phyloP scores from a whole-genome alignment of 441 rosid species.

The Syzygium malaccense region DNA sequence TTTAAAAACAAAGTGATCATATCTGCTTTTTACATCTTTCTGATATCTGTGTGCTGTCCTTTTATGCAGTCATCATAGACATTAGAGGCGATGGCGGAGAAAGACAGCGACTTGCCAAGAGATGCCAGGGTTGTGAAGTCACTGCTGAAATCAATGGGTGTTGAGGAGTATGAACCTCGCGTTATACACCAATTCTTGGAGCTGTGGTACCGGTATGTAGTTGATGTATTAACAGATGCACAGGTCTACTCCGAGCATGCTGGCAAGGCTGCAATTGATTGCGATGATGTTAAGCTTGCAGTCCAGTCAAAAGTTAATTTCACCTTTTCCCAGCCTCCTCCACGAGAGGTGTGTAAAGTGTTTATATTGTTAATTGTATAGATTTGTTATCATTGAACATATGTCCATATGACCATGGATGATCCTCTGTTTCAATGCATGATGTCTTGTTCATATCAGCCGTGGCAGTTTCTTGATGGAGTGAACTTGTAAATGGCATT shows the following conservation, averaged over 20 bases:
- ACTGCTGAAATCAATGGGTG: conserved; percentile 92
- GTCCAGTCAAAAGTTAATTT: conserved; percentile 81
- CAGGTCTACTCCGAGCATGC: conserved; percentile 94
- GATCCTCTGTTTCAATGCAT: background rate
- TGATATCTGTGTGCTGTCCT: background rate
- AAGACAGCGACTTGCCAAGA: conserved; percentile 74
- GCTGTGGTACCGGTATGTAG: conserved; percentile 84
- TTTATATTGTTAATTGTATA: background rate
- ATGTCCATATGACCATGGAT: background rate
- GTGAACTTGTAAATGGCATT: background rate
- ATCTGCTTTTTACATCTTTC: background rate
- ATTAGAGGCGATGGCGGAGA: conserved; percentile 50
- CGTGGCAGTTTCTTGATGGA: background rate
- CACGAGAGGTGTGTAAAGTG: conserved; percentile 55
- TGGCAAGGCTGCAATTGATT: conserved; percentile 58
- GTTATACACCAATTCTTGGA: conserved; percentile 81
- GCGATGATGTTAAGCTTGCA: conserved; percentile 86
- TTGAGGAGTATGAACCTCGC: conserved; percentile 84
- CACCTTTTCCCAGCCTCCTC: conserved; percentile 91
- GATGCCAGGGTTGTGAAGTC: conserved; percentile 84
- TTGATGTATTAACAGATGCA: conserved; percentile 74
- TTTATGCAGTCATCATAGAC: conserved; percentile 2
- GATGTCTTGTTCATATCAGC: background rate
- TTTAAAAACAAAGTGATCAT: background rate
- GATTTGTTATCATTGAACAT: background rate